Evolutionary conservation across 345 rosid species (phyloP), one percentile per base, ranked within the genome.

Genomic region (Sisymbrium altissimum): DNA sequence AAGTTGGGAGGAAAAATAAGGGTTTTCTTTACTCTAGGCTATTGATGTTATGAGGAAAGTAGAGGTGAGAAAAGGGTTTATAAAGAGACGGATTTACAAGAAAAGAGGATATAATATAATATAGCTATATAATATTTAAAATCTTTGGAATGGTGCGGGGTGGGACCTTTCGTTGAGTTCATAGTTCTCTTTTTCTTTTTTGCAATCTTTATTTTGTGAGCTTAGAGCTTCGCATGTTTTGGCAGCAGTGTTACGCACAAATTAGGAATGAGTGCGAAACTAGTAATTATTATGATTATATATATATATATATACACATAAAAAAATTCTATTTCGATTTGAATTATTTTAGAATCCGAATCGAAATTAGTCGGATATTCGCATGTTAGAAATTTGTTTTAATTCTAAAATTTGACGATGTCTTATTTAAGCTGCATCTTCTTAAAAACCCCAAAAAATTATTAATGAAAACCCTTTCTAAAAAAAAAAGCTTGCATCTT

Each of bases 151-250:
- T 54, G 65, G 79, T 69, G 79, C 70, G 65, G 46, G 23, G 66
- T 63, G 45, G 79, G 79, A 54, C 79, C 79, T 8, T 54, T 69
- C 43, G 2, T 63, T 70, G 79, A 76, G 79, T 76, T 76, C 65
- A 2, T 68, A 33, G 19, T 76, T 62, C 66, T 68, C 65, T 63
- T 68, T 76, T 44, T 63, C 44, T 33, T 68, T 75, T 68, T 44
- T 39, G 21, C 72, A 65, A 56, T 66, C 43, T 73, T 64, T 64
- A 4, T 6, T 12, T 46, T 45, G 17, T 21, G 60, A 30, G 32
- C 44, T 48, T 29, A 29, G 68, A 29, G 68, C 63, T 75, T 69
- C 74, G 79, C 79, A 76, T 76, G 79, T 76, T 68, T 76, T 54
- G 39, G 58, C 57, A 61, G 70, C 79, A 75, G 79, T 75, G 79